phyloP scores from a whole-genome alignment of 441 rosid species.

The Arabidopsis lyrata region DNA sequence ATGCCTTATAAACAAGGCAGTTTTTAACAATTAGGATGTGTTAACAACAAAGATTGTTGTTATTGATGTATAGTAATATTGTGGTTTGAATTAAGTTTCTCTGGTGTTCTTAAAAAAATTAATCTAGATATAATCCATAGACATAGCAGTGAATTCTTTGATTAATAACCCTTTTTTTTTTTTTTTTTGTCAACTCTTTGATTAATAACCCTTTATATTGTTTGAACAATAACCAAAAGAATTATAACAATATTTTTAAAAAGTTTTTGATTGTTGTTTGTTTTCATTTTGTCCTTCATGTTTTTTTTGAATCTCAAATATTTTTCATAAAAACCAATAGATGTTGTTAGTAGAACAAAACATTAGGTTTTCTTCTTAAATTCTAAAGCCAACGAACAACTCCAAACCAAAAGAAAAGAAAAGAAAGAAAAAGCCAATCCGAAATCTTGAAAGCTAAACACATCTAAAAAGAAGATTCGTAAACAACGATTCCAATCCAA shows the following conservation, averaged over 20 bases:
- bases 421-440: background rate
- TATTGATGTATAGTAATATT: too few species aligned
- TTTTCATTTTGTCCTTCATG: too few species aligned
- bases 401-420: background rate
- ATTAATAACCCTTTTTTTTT: too few species aligned
- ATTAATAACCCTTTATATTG: too few species aligned
- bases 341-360: constrained; percentile 25
- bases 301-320: background rate
- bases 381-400: background rate
- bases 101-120: too few species aligned
- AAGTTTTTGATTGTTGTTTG: too few species aligned
- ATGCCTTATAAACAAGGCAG: background rate
- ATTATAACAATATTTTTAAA: too few species aligned
- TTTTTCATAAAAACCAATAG: background rate
- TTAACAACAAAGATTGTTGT: background rate
- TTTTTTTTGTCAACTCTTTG: too few species aligned
- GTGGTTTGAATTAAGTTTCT: too few species aligned
- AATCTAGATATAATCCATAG: too few species aligned
- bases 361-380: background rate
- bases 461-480: constrained; percentile 4
- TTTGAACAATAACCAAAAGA: too few species aligned
- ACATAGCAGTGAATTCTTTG: too few species aligned
- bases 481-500: background rate
- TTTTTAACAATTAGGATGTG: background rate
- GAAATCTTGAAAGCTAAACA: background rate